Conservation (phyloP, 208 protist species). For the Novymonas esmeraldas region DNA sequence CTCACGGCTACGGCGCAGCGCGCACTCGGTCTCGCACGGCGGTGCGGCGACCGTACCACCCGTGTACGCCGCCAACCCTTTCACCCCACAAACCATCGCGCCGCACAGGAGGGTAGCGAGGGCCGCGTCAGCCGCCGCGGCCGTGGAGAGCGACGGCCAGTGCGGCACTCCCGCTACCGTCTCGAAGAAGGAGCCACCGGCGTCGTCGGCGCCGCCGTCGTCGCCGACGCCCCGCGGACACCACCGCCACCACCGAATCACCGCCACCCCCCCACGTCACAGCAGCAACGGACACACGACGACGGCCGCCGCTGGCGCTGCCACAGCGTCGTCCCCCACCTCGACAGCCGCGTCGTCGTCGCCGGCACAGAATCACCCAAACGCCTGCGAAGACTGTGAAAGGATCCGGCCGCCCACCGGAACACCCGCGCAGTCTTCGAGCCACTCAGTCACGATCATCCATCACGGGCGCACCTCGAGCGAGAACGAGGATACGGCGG, state of each 20-base stretch:
- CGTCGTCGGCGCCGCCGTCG: too few species aligned
- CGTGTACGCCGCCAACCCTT: background rate
- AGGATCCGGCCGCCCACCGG: conserved; percentile 45
- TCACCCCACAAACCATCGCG: too few species aligned
- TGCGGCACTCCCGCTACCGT: too few species aligned
- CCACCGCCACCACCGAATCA: too few species aligned
- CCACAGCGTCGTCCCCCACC: background rate
- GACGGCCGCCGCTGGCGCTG: background rate
- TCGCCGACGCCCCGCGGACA: too few species aligned
- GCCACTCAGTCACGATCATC: conserved; percentile 4
- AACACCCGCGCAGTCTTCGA: conserved; percentile 65
- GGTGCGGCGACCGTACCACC: background rate
- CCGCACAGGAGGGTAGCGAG: background rate
- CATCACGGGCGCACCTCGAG: background rate
- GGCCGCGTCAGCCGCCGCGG: background rate
- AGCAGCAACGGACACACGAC: too few species aligned
- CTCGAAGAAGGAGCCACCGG: too few species aligned
- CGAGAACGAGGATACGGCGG: background rate
- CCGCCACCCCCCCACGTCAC: too few species aligned
- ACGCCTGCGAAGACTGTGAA: conserved; percentile 55
- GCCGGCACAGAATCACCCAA: conserved; percentile 48
- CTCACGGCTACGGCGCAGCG: background rate
- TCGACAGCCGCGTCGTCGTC: background rate
- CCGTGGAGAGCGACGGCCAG: too few species aligned
- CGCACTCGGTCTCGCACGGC: background rate